Conservation (phyloP, 1,139 yeast species). For the Suhomyces atakaporum region DNA sequence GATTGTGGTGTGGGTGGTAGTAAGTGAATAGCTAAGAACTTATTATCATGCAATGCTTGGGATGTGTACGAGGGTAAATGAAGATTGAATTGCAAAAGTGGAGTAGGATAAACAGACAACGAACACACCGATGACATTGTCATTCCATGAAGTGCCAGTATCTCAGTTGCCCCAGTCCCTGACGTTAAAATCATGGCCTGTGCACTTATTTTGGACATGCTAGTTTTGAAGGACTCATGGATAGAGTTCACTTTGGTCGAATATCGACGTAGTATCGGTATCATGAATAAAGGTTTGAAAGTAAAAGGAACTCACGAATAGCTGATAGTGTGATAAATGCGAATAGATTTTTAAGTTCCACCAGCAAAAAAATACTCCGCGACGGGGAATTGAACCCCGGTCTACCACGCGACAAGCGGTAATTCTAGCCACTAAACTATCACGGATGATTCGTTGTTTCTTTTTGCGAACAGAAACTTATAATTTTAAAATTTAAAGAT, state of each 20-base stretch:
- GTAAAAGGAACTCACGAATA: background rate
- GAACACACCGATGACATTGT: conserved; percentile 84
- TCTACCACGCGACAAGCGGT: conserved; percentile 61
- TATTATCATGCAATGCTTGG: conserved; percentile 54
- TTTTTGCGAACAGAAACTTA: too few species aligned
- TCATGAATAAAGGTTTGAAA: conserved; percentile 2
- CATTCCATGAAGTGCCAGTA: conserved; percentile 59
- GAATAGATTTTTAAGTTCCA: background rate
- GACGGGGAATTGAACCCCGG: conserved; percentile 75
- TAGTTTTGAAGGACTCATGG: conserved; percentile 18
- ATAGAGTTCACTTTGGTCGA: conserved; percentile 5
- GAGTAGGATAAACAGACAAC: conserved; percentile 69
- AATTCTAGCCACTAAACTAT: conserved; percentile 52
- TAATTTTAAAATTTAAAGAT: too few species aligned
- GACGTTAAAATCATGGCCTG: conserved; percentile 49
- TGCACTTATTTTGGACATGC: conserved; percentile 44
- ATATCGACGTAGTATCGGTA: conserved; percentile 10
- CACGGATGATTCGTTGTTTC: too few species aligned
- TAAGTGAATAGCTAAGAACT: conserved; percentile 70
- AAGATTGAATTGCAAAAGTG: conserved; percentile 76
- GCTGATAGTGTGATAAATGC: too few species aligned
- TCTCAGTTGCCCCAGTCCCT: conserved; percentile 15
- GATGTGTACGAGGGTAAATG: conserved; percentile 84
- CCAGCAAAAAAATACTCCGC: conserved; percentile 40
- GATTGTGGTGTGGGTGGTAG: conserved; percentile 59